Evolutionary conservation across 768 basidiomycete species (phyloP), one percentile per base, ranked within the genome.

Genomic region (Xanthoconium stramineum): DNA sequence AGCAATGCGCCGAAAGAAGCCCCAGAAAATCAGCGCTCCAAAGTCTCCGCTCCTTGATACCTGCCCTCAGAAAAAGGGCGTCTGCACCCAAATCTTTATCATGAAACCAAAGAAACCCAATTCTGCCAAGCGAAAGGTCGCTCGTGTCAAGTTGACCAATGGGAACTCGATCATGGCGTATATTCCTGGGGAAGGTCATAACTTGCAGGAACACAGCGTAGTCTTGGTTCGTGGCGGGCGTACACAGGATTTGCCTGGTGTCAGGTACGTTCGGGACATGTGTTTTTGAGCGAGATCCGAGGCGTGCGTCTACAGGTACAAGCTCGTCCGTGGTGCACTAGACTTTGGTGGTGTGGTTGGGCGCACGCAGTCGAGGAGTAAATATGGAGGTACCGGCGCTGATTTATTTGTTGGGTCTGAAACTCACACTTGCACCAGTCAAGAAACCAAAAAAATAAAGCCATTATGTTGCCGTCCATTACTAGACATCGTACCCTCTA

Each of bases 231-330:
- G 95, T 65, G 97, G 97, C 6, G 97, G 97, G 14, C 83, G 94
- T 75, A 88, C 94, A 2, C 95, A 98, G 77, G 97, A 99, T 86
- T 79, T 98, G 71, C 96, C 96, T 37, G 95, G 97, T 82, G 91
- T 98, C 30, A 85, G 91, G 97, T 97, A 63, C 50, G 83, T 72
- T 24, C 19, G 13, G n/a, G 19, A 30, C 43, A n/a, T 40, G 12
- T 53, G 37, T 29, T n/a, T 42, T 5, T 14, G 42, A 50, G 30
- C 14, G 47, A 30, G 37, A 55, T 33, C 19, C 52, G 29, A 57
- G 42, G 36, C 39, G 47, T 60, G 29, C 37, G 7, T 29, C 19
- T 49, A 12, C 64, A 98, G 96, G 68, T 98, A 98, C 76, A 98
- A 98, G 72, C 74, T 98, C 53, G 88, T 98, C 9, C 84, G 97